Percentiles rank a stretch among this genome's conserved stretches.
phyloP scores from a whole-genome alignment of 495 filamentous ascomycete genomes.

The Wilcoxina mikolae region DNA sequence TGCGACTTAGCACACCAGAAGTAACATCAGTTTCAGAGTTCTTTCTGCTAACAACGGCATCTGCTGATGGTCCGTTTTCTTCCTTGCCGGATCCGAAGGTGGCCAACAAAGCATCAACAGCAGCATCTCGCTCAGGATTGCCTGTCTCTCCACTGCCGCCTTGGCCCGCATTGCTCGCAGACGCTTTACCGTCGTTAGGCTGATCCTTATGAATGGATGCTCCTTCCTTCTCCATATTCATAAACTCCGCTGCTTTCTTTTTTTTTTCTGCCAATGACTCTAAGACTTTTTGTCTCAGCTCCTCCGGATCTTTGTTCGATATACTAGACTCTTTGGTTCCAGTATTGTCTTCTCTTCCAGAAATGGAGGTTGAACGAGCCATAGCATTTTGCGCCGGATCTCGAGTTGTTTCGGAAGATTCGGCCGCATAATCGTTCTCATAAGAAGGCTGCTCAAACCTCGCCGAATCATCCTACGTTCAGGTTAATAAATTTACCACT shows the following conservation, averaged over 20 bases:
- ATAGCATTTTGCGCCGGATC: neutral
- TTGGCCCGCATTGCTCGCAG: slow-evolving; percentile 11
- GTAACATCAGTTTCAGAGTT: neutral
- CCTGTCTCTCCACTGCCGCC: slow-evolving; percentile 10
- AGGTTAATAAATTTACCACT: neutral
- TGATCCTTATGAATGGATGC: slow-evolving; percentile 19
- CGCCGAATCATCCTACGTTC: neutral
- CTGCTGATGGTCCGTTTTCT: slow-evolving; percentile 9
- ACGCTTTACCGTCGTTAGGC: slow-evolving; percentile 7
- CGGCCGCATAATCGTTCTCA: neutral
- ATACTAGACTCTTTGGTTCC: neutral
- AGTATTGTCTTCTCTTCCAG: neutral
- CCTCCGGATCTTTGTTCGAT: slow-evolving; percentile 16
- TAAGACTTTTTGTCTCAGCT: slow-evolving; percentile 10
- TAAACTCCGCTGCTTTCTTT: slow-evolving; percentile 28
- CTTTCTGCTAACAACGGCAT: neutral
- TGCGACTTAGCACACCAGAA: neutral
- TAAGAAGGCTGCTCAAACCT: neutral
- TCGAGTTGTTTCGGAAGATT: neutral
- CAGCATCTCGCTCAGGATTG: slow-evolving; percentile 27
- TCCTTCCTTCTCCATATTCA: slow-evolving; percentile 27
- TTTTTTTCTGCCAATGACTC: slow-evolving; percentile 29
- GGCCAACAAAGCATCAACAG: slow-evolving; percentile 23
- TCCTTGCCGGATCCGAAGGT: slow-evolving; percentile 20
- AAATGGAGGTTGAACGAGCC: neutral